Conservation (phyloP, 108 stramenopile species). For the Schizochytrium sp. region DNA sequence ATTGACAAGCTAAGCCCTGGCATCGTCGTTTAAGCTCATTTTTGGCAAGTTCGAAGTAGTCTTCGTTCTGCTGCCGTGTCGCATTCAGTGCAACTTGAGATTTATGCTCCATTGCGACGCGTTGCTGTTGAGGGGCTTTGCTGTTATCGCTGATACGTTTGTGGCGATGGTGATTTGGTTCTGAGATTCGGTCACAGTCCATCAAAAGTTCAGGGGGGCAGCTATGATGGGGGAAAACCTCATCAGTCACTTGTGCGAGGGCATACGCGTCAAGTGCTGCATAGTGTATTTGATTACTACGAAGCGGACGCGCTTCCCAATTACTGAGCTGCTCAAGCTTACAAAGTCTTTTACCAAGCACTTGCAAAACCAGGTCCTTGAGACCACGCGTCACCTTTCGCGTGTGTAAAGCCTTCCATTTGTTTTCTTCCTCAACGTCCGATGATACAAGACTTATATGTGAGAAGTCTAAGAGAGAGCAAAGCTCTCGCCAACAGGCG, state of each 20-base stretch:
- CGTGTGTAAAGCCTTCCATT: not conserved
- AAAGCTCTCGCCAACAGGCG: not conserved
- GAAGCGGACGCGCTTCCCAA: conserved; percentile 40
- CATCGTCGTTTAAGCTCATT: too few species aligned
- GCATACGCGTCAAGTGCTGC: conserved; percentile 22
- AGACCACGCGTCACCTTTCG: conserved; percentile 3
- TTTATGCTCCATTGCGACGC: too few species aligned
- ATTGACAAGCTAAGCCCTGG: too few species aligned
- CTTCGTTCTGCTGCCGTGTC: too few species aligned
- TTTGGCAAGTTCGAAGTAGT: too few species aligned
- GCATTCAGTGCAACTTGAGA: too few species aligned
- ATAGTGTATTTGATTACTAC: conserved; percentile 8
- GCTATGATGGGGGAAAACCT: not conserved
- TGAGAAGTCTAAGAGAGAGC: conserved; percentile 29
- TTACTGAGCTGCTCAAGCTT: conserved; percentile 58
- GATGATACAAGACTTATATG: not conserved
- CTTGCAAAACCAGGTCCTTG: conserved; percentile 18
- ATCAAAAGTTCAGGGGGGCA: too few species aligned
- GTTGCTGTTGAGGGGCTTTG: too few species aligned
- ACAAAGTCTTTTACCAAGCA: conserved; percentile 11
- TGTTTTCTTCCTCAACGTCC: not conserved
- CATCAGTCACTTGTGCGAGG: not conserved
- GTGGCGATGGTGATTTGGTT: too few species aligned
- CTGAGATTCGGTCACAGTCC: too few species aligned
- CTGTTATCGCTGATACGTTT: too few species aligned